Evolutionary conservation across 225 moss, liverwort and hornwort species (phyloP).

Genomic region (Bryoerythrophyllum caledonicum): DNA sequence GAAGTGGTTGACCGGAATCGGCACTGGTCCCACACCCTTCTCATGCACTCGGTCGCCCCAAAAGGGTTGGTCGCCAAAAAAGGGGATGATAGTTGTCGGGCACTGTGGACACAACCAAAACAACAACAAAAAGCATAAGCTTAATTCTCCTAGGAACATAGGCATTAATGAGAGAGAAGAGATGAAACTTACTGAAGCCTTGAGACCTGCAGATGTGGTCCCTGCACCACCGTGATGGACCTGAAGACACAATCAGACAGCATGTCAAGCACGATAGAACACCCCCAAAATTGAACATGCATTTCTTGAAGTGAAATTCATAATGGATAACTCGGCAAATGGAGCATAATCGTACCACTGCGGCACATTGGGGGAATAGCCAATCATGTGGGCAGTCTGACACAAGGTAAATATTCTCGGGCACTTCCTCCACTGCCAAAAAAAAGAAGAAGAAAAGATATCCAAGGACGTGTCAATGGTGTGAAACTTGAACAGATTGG

Average conservation of each 20-base stretch:
- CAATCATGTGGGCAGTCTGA: conserved; percentile 96
- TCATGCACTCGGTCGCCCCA: conserved; percentile 96
- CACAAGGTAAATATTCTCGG: conserved; percentile 67
- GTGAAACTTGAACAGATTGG: conserved; percentile 14
- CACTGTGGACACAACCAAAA: conserved; percentile 51
- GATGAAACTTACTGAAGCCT: conserved; percentile 67
- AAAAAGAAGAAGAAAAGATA: background rate
- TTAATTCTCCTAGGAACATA: background rate
- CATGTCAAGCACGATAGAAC: conserved; percentile 3
- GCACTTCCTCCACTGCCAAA: conserved; percentile 58
- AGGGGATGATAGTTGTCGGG: conserved; percentile 94
- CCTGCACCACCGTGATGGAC: conserved; percentile 98
- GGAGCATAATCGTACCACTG: conserved; percentile 59
- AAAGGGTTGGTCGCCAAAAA: conserved; percentile 97
- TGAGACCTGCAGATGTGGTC: conserved; percentile 95
- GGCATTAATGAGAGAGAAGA: background rate
- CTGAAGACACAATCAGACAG: conserved; percentile 32
- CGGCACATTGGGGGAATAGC: conserved; percentile 91
- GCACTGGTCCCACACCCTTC: conserved; percentile 85
- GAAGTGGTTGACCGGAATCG: conserved; percentile 88
- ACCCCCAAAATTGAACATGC: background rate
- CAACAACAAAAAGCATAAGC: background rate
- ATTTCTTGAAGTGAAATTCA: background rate
- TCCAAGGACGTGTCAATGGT: conserved; percentile 18
- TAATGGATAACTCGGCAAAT: background rate